Base-by-base conservation (phyloP, 2,329 filamentous ascomycete genomes). In the Diaporthe nobilis region DNA sequence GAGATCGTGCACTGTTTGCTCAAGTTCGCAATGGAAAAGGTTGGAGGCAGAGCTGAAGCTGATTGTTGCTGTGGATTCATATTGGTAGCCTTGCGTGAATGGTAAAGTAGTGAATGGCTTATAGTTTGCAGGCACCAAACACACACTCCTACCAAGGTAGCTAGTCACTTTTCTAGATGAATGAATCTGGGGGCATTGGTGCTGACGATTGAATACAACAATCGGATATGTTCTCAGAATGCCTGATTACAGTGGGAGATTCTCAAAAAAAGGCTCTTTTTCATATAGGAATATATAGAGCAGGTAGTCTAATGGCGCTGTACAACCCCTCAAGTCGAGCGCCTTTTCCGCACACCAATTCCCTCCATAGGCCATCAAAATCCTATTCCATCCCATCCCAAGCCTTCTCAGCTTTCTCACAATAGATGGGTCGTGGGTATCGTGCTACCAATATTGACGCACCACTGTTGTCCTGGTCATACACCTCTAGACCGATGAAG, bases 351-450 rank as follows among this genome's bases (percentile, higher is more conserved):
- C 31, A 34, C 6, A n/a, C 17, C 55, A n/a, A 37, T 37, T 22
- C 3, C 9, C 0, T n/a, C 12, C 20, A n/a, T 37, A 58, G 55
- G 31, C 31, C 20, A 34, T 22, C 9, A 22, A 15, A 37, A 4
- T 34, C 28, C 8, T 34, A 28, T 12, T 17, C 13, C 17, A 15
- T 22, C 7, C 10, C 31, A 37, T 12, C 7, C 1, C 4, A 37
- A 58, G 31, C 4, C 55, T 17, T 2, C 12, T 25, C 55, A 15
- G 31, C 3, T 3, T 20, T 37, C 55, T 37, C 37, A 9, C 2
- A 10, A 10, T 9, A 0, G 6, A 37, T 37, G 0, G 4, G 2
- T 9, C 51, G 28, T 15, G 1, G 10, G 9, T 12, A 9, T 7
- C 1, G 4, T 37, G 10, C 31, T 37, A n/a, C 55, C 55, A 58